Evolutionary conservation across 1,139 yeast species (phyloP).

Genomic region (Zygotorulaspora mrakii): DNA sequence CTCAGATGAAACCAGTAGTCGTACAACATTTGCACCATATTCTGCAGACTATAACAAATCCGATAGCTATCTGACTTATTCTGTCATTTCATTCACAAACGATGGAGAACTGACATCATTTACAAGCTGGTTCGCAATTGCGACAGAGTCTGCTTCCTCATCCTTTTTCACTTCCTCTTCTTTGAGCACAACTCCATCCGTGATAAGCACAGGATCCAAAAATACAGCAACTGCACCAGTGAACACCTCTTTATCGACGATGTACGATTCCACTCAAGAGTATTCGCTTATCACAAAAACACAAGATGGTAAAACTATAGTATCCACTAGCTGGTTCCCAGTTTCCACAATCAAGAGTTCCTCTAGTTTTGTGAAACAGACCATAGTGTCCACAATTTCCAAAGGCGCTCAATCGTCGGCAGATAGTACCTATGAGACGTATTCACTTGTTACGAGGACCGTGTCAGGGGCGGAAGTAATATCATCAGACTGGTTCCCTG

Average conservation of each 20-base stretch:
- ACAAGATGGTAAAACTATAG: constrained; percentile 14
- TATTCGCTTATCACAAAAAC: constrained; percentile 20
- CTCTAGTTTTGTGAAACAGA: constrained; percentile 8
- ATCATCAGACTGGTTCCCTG: constrained; percentile 14
- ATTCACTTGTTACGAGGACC: not conserved
- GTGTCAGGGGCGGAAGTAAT: not conserved
- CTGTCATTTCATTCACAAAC: constrained; percentile 8
- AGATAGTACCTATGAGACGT: not conserved
- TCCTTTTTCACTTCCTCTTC: constrained; percentile 2
- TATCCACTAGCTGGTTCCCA: constrained; percentile 19
- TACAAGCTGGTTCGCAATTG: constrained; percentile 14
- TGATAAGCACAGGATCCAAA: constrained; percentile 12
- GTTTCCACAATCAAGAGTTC: constrained; percentile 14
- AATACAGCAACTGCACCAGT: not conserved
- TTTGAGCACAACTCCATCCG: constrained; percentile 4
- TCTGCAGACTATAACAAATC: constrained; percentile 2
- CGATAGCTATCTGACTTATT: constrained; percentile 8
- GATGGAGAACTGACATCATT: constrained; percentile 10
- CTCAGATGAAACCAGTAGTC: not conserved
- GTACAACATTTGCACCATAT: too few relatives aligned
- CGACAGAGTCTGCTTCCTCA: constrained; percentile 10
- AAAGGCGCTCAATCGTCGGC: too few relatives aligned
- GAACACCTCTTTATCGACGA: not conserved
- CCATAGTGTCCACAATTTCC: too few relatives aligned
- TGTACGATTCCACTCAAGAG: constrained; percentile 9